Evolutionary conservation across 1,284 basidiomycete genomes (phyloP).

Genomic region (Phellopilus nigrolimitatus): DNA sequence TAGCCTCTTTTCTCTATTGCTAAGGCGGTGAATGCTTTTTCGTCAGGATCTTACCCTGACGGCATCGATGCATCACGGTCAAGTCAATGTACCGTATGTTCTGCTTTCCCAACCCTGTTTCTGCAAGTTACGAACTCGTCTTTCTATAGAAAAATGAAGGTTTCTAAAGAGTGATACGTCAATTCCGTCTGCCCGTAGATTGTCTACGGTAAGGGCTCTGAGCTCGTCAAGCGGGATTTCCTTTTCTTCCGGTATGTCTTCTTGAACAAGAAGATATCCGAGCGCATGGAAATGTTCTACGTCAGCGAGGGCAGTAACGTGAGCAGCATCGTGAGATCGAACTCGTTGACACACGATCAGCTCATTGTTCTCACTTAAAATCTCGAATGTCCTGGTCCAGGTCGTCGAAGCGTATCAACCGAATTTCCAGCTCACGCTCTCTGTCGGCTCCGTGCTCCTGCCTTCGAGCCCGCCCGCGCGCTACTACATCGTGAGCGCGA

Average conservation of each 20-base stretch:
- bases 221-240: neutral
- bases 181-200: slow-evolving; percentile 5
- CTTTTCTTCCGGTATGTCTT: neutral
- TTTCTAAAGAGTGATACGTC: slow-evolving; percentile 1
- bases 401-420: neutral
- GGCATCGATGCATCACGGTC: slow-evolving; percentile 4
- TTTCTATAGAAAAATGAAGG: neutral
- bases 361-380: neutral
- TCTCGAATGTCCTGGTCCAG: neutral
- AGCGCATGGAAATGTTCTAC: neutral
- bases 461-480: neutral
- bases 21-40: neutral
- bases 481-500: slow-evolving; percentile 5
- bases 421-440: slow-evolving; percentile 1
- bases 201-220: neutral
- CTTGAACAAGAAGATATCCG: neutral
- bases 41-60: neutral
- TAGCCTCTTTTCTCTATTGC: neutral
- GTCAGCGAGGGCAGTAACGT: slow-evolving; percentile 6
- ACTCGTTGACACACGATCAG: neutral
- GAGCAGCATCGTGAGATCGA: too few relatives aligned
- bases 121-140: neutral
- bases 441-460: neutral
- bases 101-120: too few relatives aligned
- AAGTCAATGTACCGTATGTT: slow-evolving; percentile 8